A percentile compares a stretch with the other conserved stretches of the same genome.
Evolutionary conservation across 306 rosid species (phyloP).

Genomic region (Sicyos edulis): DNA sequence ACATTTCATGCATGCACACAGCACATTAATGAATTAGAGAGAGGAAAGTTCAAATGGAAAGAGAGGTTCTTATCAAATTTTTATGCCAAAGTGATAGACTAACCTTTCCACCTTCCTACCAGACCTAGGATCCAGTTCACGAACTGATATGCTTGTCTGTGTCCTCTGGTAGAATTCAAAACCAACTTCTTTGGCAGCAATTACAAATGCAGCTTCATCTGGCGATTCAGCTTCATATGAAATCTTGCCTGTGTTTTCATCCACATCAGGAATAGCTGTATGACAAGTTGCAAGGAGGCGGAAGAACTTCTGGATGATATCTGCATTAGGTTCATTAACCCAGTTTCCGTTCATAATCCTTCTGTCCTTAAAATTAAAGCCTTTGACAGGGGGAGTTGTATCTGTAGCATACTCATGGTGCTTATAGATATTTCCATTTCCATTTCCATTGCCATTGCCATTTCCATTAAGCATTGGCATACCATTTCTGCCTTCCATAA

Average conservation of each 20-base stretch:
- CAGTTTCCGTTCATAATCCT: conserved; percentile 85
- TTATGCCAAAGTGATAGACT: conserved; percentile 22
- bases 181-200: conserved; percentile 93
- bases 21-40: background rate
- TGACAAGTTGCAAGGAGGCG: conserved; percentile 78
- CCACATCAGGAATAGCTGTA: conserved; percentile 89
- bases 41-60: conserved; percentile 5
- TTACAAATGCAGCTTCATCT: conserved; percentile 96
- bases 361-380: conserved; percentile 78
- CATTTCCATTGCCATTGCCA: conserved; percentile 29
- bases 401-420: conserved; percentile 28
- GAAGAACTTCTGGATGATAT: conserved; percentile 61
- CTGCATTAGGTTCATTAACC: conserved; percentile 68
- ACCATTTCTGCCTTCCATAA: conserved; percentile 45
- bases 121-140: conserved; percentile 62
- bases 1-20: conserved; percentile 14
- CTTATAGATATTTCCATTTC: conserved; percentile 23
- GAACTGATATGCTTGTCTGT: conserved; percentile 68
- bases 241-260: conserved; percentile 58
- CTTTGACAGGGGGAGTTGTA: conserved; percentile 47
- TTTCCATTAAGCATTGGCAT: conserved; percentile 30
- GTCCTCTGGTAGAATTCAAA: conserved; percentile 84
- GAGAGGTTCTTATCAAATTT: background rate
- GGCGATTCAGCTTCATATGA: conserved; percentile 95
- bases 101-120: conserved; percentile 67